A percentile compares a stretch with the other conserved stretches of the same genome.
phyloP scores from a whole-genome alignment of 2,329 filamentous ascomycete species.

The Dothideomycetes sp. region DNA sequence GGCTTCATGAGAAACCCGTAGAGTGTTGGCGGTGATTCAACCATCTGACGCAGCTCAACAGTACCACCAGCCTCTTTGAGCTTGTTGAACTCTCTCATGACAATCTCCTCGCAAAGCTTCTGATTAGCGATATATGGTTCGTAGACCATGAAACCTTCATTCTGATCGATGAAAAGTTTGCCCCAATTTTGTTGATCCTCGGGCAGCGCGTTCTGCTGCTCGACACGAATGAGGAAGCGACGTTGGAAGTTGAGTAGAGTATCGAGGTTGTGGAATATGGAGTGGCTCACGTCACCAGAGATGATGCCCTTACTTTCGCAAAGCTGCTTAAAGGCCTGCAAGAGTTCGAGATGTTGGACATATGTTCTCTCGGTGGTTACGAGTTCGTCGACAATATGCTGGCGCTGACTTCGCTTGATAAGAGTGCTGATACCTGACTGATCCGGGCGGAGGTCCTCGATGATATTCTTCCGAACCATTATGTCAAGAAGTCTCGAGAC shows the following conservation, averaged over 20 bases:
- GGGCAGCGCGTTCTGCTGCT: conserved; percentile 83
- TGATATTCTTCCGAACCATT: conserved; percentile 65
- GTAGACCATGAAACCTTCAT: conserved; percentile 84
- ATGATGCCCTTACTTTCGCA: conserved; percentile 82
- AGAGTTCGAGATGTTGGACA: conserved; percentile 88
- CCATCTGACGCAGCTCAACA: conserved; percentile 56
- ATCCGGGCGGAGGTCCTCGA: conserved; percentile 47
- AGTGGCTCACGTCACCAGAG: conserved; percentile 80
- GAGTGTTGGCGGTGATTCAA: conserved; percentile 76
- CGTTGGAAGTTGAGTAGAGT: conserved; percentile 91
- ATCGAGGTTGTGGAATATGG: conserved; percentile 95
- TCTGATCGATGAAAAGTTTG: conserved; percentile 75
- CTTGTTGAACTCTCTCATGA: conserved; percentile 77
- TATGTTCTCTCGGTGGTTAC: conserved; percentile 96
- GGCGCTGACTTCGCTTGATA: conserved; percentile 58
- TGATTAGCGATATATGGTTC: conserved; percentile 97
- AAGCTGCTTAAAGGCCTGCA: conserved; percentile 84
- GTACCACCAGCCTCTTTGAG: conserved; percentile 62
- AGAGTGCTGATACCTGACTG: conserved; percentile 37
- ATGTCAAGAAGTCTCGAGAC: conserved; percentile 88
- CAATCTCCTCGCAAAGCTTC: conserved; percentile 77
- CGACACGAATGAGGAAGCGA: conserved; percentile 86
- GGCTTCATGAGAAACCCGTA: conserved; percentile 93
- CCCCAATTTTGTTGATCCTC: conserved; percentile 81
- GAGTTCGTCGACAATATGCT: conserved; percentile 84